These are phyloP conservation scores for Aspergillus diversus DNA, from an alignment of 495 filamentous ascomycete genomes.

Conservation along the genomic window DNA sequence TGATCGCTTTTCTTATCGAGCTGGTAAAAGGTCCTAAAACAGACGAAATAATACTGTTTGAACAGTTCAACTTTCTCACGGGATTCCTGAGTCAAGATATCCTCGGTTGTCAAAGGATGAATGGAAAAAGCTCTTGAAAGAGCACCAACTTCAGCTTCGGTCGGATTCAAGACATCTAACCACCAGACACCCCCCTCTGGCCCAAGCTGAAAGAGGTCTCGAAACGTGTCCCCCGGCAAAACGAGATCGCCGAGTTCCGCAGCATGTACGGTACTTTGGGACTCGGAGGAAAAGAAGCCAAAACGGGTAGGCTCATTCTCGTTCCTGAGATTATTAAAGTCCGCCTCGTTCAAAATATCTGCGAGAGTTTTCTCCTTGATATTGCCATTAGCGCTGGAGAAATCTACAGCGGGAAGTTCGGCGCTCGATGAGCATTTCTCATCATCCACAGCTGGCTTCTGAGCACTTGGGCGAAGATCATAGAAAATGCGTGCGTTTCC, in stretches of 20 bases:
- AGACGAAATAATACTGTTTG: constrained; percentile 95
- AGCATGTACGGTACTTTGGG: constrained; percentile 88
- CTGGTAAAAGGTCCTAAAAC: constrained; percentile 91
- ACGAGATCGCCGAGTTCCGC: constrained; percentile 85
- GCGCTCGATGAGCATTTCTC: constrained; percentile 38
- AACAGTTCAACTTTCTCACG: constrained; percentile 99
- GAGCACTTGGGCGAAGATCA: constrained; percentile 57
- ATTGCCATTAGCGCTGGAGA: constrained; percentile 14
- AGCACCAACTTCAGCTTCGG: constrained; percentile 84
- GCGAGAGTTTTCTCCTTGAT: constrained; percentile 28
- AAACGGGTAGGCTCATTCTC: constrained; percentile 72
- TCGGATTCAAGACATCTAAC: constrained; percentile 90
- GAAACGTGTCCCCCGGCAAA: constrained; percentile 83
- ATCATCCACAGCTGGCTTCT: constrained; percentile 31
- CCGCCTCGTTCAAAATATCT: constrained; percentile 39
- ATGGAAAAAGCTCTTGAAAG: constrained; percentile 90
- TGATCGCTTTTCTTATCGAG: constrained; percentile 75
- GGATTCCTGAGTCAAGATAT: constrained; percentile 90
- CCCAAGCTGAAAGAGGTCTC: constrained; percentile 82
- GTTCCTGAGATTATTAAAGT: constrained; percentile 40
- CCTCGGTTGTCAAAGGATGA: constrained; percentile 91
- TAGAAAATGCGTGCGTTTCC: constrained; percentile 60
- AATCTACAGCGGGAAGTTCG: constrained; percentile 29
- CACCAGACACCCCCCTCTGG: constrained; percentile 85
- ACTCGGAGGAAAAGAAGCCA: constrained; percentile 94